phyloP scores from a whole-genome alignment of 306 rosid genomes.

The Biancaea sappan region DNA sequence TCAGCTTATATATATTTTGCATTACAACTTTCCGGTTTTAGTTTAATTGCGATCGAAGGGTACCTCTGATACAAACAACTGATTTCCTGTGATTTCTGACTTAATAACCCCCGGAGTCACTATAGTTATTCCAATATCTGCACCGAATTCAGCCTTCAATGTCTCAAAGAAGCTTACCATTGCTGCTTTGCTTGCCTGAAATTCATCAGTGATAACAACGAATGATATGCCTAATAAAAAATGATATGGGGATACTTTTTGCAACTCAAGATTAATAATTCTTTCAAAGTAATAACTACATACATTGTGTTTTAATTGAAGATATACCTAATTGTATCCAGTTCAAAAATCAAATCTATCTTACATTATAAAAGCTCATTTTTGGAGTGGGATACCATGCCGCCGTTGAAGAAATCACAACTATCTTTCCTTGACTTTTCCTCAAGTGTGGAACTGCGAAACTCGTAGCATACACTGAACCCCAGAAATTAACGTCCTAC shows the following conservation, averaged over 20 bases:
- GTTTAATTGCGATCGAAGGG: neutral
- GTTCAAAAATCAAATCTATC: neutral
- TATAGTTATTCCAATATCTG: slow-evolving; percentile 32
- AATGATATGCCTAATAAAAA: neutral
- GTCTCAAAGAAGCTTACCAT: slow-evolving; percentile 32
- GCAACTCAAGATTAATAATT: too few species aligned
- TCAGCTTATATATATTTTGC: neutral
- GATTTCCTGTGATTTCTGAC: neutral
- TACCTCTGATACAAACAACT: neutral
- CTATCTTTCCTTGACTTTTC: too few species aligned
- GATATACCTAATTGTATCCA: too few species aligned
- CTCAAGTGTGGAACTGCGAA: too few species aligned
- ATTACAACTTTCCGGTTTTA: neutral
- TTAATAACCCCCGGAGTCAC: slow-evolving; percentile 26
- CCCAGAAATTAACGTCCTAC: slow-evolving; percentile 25
- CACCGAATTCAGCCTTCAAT: slow-evolving; percentile 29
- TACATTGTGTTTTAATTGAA: too few species aligned
- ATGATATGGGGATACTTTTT: too few species aligned
- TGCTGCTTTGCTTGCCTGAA: slow-evolving; percentile 43
- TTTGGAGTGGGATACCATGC: neutral
- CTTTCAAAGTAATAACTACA: too few species aligned
- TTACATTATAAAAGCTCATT: slow-evolving; percentile 13
- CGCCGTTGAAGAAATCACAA: too few species aligned
- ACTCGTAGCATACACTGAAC: slow-evolving; percentile 19
- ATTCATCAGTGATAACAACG: neutral